Base-by-base conservation (phyloP, 192 early-diverging fungal species). In the Linnemannia elongata region DNA sequence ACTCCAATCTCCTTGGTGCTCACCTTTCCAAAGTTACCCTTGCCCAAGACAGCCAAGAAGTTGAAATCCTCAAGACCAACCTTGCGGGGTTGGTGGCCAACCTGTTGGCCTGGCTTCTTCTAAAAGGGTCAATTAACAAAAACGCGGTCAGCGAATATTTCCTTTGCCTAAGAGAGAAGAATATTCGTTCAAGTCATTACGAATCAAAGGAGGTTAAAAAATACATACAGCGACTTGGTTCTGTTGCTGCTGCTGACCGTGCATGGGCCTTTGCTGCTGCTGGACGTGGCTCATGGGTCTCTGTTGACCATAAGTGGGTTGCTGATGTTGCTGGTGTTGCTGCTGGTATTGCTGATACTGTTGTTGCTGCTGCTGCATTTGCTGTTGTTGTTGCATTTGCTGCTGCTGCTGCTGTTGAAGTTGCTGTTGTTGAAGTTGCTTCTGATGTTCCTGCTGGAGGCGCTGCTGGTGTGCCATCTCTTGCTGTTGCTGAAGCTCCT, bases 11-110 rank as follows among this genome's bases (percentile, higher is more conserved):
- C 24, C 36, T 30, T 73, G 30, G 20, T 22, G 18, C 49, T 76
- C 76, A 94, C 94, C 91, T 99, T 99, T 87, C 98, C 98, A 93
- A 98, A 99, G 91, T 98, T 99, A 72, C 98, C 98, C 88, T 98
- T 98, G 77, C 98, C 98, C 18, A 99, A 90, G 4, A 99, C 98
- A 30, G 97, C 96, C 72, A 97, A 81, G 74, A 99, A 97, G 76
- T 94, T 95, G 79, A 99, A 99, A 83, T 99, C 97, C 70, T 98
- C 96, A 30, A 98, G 85, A 3, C 95, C 93, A 63, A 98, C 94
- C 73, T 95, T 95, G 44, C 90, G 91, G 38, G 78, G 79, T 4
- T 73, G 74, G 74, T 79, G 71, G 3, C 76, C 77, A 63, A 39
- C 77, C 20, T 68, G 78, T 45, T 42, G 72, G 15, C 9, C 30